Evolutionary conservation across 2,329 filamentous ascomycete genomes (phyloP).

Genomic region (Fusarium concolor): DNA sequence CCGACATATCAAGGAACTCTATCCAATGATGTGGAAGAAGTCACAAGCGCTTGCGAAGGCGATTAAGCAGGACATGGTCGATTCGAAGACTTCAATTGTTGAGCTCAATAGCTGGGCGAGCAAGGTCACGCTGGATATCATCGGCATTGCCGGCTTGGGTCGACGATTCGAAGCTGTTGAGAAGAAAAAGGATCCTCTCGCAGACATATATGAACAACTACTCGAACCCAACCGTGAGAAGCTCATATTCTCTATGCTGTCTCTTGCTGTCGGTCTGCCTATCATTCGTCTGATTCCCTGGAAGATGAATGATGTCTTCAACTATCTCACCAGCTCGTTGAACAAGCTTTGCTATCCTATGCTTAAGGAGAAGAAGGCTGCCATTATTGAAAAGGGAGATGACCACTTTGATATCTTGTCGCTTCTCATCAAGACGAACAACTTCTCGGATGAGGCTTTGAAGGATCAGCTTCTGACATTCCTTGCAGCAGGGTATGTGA

Average conservation of each 20-base stretch:
- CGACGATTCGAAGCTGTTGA: conserved; percentile 62
- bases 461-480: conserved; percentile 68
- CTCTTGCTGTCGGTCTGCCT: conserved; percentile 18
- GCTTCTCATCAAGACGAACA: conserved; percentile 62
- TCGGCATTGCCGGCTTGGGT: conserved; percentile 68
- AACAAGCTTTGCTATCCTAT: conserved; percentile 28
- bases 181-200: conserved; percentile 53
- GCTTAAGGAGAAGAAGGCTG: conserved; percentile 61
- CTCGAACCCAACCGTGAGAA: conserved; percentile 61
- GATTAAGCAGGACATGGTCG: conserved; percentile 55
- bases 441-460: conserved; percentile 64
- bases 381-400: conserved; percentile 56
- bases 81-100: conserved; percentile 29
- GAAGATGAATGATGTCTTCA: conserved; percentile 38
- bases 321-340: conserved; percentile 20
- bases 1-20: conserved; percentile 75
- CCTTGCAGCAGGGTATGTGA: conserved; percentile 52
- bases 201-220: conserved; percentile 59
- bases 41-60: conserved; percentile 50
- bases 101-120: conserved; percentile 63
- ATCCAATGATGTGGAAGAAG: conserved; percentile 77
- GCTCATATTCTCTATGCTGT: conserved; percentile 48
- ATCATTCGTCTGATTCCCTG: conserved; percentile 33
- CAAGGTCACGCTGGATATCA: conserved; percentile 69
- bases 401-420: conserved; percentile 73